Base-by-base conservation (phyloP, 139 green algal genomes). In the Picochlorum sp. region DNA sequence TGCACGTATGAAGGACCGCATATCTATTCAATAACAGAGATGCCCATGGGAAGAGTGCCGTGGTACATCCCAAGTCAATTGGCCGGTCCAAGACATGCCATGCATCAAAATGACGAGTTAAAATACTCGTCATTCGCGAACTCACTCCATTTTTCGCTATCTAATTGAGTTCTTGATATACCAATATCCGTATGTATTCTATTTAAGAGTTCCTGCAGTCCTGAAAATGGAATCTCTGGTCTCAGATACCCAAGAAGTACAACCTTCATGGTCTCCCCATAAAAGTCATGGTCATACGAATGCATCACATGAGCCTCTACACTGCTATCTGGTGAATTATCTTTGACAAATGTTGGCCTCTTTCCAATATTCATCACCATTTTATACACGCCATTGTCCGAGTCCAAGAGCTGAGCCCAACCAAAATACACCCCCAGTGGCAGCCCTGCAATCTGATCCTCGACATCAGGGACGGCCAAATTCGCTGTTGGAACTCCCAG, bases 291-390 rank as follows among this genome's bases (percentile, higher is more conserved):
- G 11, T 49, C 66, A 65, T 81, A 93, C n/a, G 73, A 65, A 70
- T 96, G 82, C 74, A 97, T 63, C 11, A 96, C 71, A 75, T 97
- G 87, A 16, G 83, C 81, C 67, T 97, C 90, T 34, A 92, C 72
- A 28, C 55, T 78, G 7, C 59, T 37, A 13, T 72, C 50, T 45
- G 64, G 38, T 11, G 20, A 24, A 62, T 28, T 28, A 23, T 28
- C 59, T 23, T 67, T 45, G 11, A 74, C 76, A 30, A 97, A 88
- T 3, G 88, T 97, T 6, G 92, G 92, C 9, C 89, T 77, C 59
- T 69, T 34, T 9, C 92, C 92, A 3, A 97, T 72, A 74, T 98
- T 98, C 72, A 97, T 84, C 8, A 97, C 92, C 78, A 90, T 90
- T 74, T 88, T 86, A 74, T 94, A 83, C 62, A 90, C 79, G 2